phyloP scores from a whole-genome alignment of 371 early-diverging fungal species.

The Mortierella polycephala region DNA sequence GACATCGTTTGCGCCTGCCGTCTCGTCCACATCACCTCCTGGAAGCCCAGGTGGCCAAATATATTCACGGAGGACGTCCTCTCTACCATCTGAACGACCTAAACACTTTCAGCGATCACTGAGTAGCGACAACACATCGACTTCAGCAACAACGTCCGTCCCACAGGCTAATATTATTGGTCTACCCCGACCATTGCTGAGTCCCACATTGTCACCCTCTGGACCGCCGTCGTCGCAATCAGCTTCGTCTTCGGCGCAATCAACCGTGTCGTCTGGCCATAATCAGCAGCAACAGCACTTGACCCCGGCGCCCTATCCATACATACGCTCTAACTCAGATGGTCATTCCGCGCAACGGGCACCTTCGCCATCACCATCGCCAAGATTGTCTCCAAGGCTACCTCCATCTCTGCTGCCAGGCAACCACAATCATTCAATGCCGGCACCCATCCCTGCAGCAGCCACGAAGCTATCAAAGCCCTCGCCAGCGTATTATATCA shows the following conservation, averaged over 20 bases:
- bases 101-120: slow-evolving; percentile 14
- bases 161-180: slow-evolving; percentile 28
- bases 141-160: slow-evolving; percentile 7
- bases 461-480: slow-evolving; percentile 13
- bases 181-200: slow-evolving; percentile 24
- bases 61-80: slow-evolving; percentile 25
- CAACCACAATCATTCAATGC: background rate
- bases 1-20: background rate
- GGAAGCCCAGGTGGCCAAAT: slow-evolving; percentile 1
- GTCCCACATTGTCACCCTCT: background rate
- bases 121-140: slow-evolving; percentile 4
- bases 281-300: background rate
- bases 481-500: slow-evolving; percentile 15
- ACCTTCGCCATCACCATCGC: background rate
- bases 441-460: background rate
- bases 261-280: background rate
- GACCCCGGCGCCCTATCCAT: background rate
- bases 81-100: slow-evolving; percentile 22
- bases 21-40: slow-evolving; percentile 1
- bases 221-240: slow-evolving; percentile 7
- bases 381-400: background rate
- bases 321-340: slow-evolving; percentile 3
- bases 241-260: background rate
- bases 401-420: background rate
- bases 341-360: background rate